Percentiles rank a stretch among this genome's conserved stretches.
Evolutionary conservation across 108 stramenopile species (phyloP).

Genomic region (Bacterosira constricta): DNA sequence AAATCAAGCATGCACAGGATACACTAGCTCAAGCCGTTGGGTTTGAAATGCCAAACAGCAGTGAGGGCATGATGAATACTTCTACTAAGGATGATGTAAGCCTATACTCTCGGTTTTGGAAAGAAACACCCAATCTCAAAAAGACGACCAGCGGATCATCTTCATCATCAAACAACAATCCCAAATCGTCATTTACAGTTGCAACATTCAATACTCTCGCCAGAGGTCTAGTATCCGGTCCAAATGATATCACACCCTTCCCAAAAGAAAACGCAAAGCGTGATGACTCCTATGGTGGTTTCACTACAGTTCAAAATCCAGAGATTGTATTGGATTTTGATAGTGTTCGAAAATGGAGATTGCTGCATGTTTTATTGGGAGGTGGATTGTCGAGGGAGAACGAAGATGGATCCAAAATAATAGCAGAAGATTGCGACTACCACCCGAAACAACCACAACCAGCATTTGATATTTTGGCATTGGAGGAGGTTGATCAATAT

Average conservation of each 20-base stretch:
- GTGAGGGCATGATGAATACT: no score
- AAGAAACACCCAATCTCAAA: no score
- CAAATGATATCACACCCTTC: conserved; percentile 40
- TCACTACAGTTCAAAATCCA: conserved; percentile 34
- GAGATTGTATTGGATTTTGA: conserved; percentile 48
- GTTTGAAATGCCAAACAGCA: no score
- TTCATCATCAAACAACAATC: no score
- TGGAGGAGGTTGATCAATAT: conserved; percentile 62
- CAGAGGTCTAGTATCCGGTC: conserved; percentile 49
- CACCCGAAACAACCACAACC: neutral
- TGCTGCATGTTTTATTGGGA: conserved; percentile 49
- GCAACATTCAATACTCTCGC: conserved; percentile 60
- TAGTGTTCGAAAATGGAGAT: conserved; percentile 49
- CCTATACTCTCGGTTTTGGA: no score
- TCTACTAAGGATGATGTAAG: no score
- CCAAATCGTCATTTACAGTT: conserved; percentile 26
- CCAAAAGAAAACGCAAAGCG: neutral
- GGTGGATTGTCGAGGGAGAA: neutral
- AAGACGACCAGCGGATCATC: no score
- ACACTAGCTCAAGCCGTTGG: no score
- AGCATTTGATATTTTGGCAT: conserved; percentile 53
- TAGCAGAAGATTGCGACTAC: neutral
- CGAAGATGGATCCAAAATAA: neutral
- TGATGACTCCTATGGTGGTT: conserved; percentile 47
- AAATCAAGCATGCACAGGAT: no score